phyloP scores from a whole-genome alignment of 345 rosid genomes.

The Conringia planisiliqua region DNA sequence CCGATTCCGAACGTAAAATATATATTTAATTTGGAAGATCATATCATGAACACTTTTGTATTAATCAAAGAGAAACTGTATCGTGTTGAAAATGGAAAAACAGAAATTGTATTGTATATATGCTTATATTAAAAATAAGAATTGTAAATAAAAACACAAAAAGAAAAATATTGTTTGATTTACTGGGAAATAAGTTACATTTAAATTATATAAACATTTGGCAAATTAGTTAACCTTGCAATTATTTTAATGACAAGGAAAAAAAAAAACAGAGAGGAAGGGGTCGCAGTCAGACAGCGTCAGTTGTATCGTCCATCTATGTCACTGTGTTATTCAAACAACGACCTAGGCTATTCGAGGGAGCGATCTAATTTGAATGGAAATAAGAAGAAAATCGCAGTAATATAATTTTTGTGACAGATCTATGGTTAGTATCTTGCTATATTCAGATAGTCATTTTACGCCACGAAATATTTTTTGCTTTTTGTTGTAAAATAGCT shows the following conservation, averaged over 20 bases:
- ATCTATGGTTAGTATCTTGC: neutral
- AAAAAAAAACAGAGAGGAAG: neutral
- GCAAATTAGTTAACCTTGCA: neutral
- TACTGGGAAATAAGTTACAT: neutral
- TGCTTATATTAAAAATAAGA: neutral
- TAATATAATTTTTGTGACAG: neutral
- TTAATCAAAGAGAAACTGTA: neutral
- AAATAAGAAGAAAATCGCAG: neutral
- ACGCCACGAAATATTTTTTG: neutral
- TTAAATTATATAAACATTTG: neutral
- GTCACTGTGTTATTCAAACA: neutral
- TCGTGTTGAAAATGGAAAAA: neutral
- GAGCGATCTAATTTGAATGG: neutral
- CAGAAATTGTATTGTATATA: neutral
- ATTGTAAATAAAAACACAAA: neutral
- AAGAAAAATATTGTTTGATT: neutral
- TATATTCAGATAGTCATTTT: neutral
- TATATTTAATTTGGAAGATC: neutral
- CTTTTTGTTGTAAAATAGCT: neutral
- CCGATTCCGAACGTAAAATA: neutral
- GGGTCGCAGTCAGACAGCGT: neutral
- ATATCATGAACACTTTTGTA: neutral
- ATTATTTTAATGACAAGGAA: neutral
- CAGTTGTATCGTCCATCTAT: neutral
- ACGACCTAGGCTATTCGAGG: neutral